Percentiles rank a stretch among this genome's conserved stretches.
Evolutionary conservation across 495 filamentous ascomycete genomes (phyloP).

Genomic region (Niebla homalea): DNA sequence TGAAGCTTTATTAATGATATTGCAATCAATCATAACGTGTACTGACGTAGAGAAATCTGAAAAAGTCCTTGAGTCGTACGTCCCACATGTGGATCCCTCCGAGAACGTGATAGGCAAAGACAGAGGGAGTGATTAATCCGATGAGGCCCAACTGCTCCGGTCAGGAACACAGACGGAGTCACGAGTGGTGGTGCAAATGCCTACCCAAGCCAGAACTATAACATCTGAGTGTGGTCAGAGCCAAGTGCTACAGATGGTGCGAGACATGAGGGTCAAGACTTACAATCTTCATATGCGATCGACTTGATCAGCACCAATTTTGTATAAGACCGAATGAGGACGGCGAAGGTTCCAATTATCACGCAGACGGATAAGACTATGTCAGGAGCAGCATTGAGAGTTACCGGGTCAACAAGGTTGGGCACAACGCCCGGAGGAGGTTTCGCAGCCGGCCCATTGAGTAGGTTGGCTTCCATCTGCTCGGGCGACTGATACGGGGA

Average conservation of each 20-base stretch:
- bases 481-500: no score
- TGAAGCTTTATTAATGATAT: background rate
- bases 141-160: background rate
- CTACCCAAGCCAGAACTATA: background rate
- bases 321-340: background rate
- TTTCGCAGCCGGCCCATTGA: background rate
- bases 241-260: background rate
- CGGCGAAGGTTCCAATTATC: background rate
- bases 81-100: conserved; percentile 11
- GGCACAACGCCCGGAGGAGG: background rate
- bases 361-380: background rate
- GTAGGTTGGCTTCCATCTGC: background rate
- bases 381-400: background rate
- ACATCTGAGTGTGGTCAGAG: background rate
- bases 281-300: background rate
- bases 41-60: conserved; percentile 4
- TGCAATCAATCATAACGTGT: background rate
- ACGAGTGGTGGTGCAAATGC: background rate
- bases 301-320: background rate
- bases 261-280: background rate
- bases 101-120: background rate
- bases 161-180: no score
- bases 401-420: background rate
- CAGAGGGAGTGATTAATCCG: background rate
- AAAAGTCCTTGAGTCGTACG: conserved; percentile 7